These are phyloP conservation scores for Fraxinus ornus DNA, from an alignment of 305 asterid genomes.

Conservation along the genomic window DNA sequence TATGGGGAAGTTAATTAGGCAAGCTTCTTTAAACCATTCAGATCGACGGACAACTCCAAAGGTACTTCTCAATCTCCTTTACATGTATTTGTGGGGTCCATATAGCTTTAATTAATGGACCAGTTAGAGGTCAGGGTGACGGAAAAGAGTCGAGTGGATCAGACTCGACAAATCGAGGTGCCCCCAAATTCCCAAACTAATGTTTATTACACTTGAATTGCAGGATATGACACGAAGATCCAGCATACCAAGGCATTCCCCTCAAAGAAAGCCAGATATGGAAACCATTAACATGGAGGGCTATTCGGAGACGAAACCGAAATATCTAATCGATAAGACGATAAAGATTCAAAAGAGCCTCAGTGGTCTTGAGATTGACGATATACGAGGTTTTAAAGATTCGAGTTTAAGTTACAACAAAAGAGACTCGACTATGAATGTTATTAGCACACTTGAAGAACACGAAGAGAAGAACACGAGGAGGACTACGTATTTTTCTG, in stretches of 20 bases:
- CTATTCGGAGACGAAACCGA: slow-evolving; percentile 26
- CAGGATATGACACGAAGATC: slow-evolving; percentile 37
- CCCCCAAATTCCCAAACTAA: not conserved
- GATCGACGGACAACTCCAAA: slow-evolving; percentile 33
- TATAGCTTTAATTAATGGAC: not conserved
- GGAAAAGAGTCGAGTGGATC: not conserved
- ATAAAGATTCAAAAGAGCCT: slow-evolving; percentile 42
- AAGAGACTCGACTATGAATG: slow-evolving; percentile 8
- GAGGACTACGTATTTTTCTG: not conserved
- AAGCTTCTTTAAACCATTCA: slow-evolving; percentile 53
- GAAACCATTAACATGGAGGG: slow-evolving; percentile 21
- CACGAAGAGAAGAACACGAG: too few species aligned
- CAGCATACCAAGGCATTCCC: slow-evolving; percentile 31
- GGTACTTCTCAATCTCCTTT: slow-evolving; percentile 29
- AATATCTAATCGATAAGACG: slow-evolving; percentile 6
- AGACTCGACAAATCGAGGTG: not conserved
- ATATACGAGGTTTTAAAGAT: slow-evolving; percentile 34
- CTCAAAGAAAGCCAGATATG: slow-evolving; percentile 28
- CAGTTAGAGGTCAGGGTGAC: not conserved
- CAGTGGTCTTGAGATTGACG: slow-evolving; percentile 26
- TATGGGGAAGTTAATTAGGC: slow-evolving; percentile 68
- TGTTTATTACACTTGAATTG: not conserved
- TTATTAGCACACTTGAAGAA: not conserved
- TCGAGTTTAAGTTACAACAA: slow-evolving; percentile 32
- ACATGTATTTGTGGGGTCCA: not conserved